Conservation (phyloP, 2,329 filamentous ascomycete species). For the Cladosporium sp. region DNA sequence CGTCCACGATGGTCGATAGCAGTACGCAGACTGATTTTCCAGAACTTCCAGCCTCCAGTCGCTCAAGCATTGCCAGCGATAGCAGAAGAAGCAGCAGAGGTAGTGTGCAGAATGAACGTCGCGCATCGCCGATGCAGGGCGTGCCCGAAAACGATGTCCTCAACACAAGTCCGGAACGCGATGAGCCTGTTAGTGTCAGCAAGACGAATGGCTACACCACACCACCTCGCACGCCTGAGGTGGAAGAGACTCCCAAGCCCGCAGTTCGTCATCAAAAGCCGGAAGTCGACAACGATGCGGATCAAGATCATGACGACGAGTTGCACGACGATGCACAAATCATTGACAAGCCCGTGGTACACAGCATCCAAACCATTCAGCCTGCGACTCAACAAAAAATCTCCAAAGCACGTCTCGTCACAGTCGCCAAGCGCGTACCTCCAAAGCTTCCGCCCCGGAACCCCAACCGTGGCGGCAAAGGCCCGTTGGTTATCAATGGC, state of each 20-base stretch:
- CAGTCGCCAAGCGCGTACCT: slow-evolving; percentile 73
- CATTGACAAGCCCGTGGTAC: slow-evolving; percentile 41
- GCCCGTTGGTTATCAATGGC: slow-evolving; percentile 16
- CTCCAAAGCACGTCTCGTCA: slow-evolving; percentile 74
- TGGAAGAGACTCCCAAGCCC: slow-evolving; percentile 2
- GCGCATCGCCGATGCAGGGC: slow-evolving; percentile 19
- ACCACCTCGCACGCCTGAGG: slow-evolving; percentile 28
- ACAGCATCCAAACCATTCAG: slow-evolving; percentile 65
- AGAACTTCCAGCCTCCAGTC: background rate
- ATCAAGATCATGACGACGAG: slow-evolving; percentile 40
- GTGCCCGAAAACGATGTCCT: slow-evolving; percentile 28
- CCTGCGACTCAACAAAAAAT: slow-evolving; percentile 40
- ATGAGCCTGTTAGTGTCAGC: background rate
- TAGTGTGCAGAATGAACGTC: slow-evolving; percentile 17
- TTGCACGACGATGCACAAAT: slow-evolving; percentile 49
- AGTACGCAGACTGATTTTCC: slow-evolving; percentile 29
- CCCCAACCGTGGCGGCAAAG: slow-evolving; percentile 48
- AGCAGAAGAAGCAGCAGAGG: slow-evolving; percentile 21
- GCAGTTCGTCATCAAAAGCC: background rate
- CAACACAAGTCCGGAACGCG: slow-evolving; percentile 2
- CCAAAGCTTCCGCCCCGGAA: slow-evolving; percentile 75
- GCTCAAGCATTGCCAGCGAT: slow-evolving; percentile 11
- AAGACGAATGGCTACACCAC: slow-evolving; percentile 28
- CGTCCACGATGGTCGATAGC: slow-evolving; percentile 23
- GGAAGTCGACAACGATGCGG: slow-evolving; percentile 18